A percentile compares a stretch with the other conserved stretches of the same genome.
These are phyloP conservation scores for Fraxinus quadrangulata DNA, from an alignment of 257 asterid genomes.

Conservation along the genomic window DNA sequence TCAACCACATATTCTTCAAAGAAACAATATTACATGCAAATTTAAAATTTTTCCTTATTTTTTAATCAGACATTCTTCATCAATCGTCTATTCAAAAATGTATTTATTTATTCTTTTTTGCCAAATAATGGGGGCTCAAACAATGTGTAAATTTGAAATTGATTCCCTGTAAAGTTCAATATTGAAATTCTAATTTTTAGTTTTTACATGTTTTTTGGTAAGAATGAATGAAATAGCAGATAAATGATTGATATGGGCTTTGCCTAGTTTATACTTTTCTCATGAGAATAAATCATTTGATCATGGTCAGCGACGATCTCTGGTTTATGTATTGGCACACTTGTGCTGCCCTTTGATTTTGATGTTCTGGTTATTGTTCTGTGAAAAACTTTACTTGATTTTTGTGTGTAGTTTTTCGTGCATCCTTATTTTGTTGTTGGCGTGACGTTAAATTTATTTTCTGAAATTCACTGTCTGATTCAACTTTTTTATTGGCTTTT, in stretches of 20 bases:
- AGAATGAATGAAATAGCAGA: neutral
- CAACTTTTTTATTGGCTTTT: conserved; percentile 7
- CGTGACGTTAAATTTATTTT: neutral
- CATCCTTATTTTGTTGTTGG: neutral
- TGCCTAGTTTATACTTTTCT: neutral
- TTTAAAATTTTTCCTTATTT: too few species aligned
- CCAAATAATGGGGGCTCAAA: too few species aligned
- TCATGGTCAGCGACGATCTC: neutral
- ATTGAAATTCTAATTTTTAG: too few species aligned
- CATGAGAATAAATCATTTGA: neutral
- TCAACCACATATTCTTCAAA: too few species aligned
- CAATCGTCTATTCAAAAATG: too few species aligned
- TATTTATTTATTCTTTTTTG: too few species aligned
- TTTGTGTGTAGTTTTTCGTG: neutral
- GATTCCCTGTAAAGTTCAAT: neutral
- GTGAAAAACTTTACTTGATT: neutral
- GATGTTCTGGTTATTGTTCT: neutral
- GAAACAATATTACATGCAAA: too few species aligned
- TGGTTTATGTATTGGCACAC: neutral
- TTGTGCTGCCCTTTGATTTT: neutral
- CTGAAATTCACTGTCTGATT: conserved; percentile 14
- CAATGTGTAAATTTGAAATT: neutral
- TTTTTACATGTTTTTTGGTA: neutral
- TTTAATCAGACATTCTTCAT: too few species aligned
- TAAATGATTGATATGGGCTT: neutral